Evolutionary conservation across 2,329 filamentous ascomycete genomes (phyloP).

Genomic region (Verticillium tricorpus): DNA sequence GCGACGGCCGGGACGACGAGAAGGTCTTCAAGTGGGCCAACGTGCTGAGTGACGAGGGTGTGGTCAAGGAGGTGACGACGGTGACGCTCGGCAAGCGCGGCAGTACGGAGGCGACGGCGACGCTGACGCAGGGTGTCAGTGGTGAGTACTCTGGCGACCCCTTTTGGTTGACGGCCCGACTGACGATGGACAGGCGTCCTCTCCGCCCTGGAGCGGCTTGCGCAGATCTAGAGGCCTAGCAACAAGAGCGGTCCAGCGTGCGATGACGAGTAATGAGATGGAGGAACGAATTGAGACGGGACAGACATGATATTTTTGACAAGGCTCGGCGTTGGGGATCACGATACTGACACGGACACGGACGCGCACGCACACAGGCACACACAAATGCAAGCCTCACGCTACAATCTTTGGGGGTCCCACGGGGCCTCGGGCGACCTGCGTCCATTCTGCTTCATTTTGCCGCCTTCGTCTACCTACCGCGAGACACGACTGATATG

Average conservation of each 20-base stretch:
- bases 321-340: neutral
- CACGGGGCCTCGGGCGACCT: too few relatives aligned
- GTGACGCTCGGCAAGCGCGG: slow-evolving; percentile 75
- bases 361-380: too few relatives aligned
- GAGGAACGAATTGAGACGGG: neutral
- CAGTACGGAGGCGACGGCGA: slow-evolving; percentile 83
- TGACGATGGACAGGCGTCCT: neutral
- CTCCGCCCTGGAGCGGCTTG: slow-evolving; percentile 1
- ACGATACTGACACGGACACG: slow-evolving; percentile 10
- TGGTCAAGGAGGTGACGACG: slow-evolving; percentile 68
- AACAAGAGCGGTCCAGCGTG: neutral
- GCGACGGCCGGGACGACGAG: slow-evolving; percentile 90
- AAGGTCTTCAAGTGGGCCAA: slow-evolving; percentile 95
- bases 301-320: neutral
- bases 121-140: slow-evolving; percentile 85
- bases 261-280: neutral
- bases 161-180: too few relatives aligned
- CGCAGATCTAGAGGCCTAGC: neutral
- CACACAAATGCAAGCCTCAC: neutral
- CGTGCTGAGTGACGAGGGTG: slow-evolving; percentile 54
- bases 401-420: too few relatives aligned
- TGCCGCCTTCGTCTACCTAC: too few relatives aligned
- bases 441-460: too few relatives aligned
- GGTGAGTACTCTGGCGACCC: slow-evolving; percentile 49
- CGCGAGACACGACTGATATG: too few relatives aligned